Evolutionary conservation across 495 filamentous ascomycete genomes (phyloP).

Genomic region (Hyaloscypha finlandica): DNA sequence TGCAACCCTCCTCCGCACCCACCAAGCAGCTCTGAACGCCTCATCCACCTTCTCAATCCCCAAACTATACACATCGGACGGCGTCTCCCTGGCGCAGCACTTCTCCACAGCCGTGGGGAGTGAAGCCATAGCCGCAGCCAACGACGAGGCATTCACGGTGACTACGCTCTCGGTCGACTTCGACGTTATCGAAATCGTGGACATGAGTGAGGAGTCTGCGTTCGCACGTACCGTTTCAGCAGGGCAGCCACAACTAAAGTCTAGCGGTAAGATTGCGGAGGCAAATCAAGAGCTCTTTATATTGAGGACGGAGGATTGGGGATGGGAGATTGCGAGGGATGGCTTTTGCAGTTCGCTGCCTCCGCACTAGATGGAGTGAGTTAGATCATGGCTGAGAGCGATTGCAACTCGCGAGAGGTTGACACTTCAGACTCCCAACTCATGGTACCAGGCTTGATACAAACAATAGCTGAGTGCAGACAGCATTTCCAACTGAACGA

Average conservation of each 20-base stretch:
- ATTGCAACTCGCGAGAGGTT: no score
- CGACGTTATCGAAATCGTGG: conserved; percentile 14
- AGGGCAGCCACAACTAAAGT: neutral
- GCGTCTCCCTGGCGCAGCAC: conserved; percentile 17
- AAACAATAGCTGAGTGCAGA: no score
- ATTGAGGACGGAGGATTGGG: conserved; percentile 1
- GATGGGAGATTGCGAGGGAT: conserved; percentile 18
- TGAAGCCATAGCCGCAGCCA: neutral
- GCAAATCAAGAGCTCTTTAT: conserved; percentile 16
- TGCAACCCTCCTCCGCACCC: neutral
- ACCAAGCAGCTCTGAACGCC: conserved; percentile 8
- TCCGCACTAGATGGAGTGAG: conserved; percentile 2
- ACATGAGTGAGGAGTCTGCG: neutral
- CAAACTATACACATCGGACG: conserved; percentile 2
- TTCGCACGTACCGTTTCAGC: conserved; percentile 14
- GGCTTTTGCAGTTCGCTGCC: conserved; percentile 11
- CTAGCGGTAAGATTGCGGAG: neutral
- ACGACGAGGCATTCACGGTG: neutral
- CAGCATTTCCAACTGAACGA: no score
- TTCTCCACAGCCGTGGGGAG: conserved; percentile 12
- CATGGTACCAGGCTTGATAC: no score
- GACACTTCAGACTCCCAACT: no score
- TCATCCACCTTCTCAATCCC: conserved; percentile 2
- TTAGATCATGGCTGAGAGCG: neutral
- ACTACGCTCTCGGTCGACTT: conserved; percentile 18